phyloP scores from a whole-genome alignment of 2,329 filamentous ascomycete genomes.

The Xylaria sp. region DNA sequence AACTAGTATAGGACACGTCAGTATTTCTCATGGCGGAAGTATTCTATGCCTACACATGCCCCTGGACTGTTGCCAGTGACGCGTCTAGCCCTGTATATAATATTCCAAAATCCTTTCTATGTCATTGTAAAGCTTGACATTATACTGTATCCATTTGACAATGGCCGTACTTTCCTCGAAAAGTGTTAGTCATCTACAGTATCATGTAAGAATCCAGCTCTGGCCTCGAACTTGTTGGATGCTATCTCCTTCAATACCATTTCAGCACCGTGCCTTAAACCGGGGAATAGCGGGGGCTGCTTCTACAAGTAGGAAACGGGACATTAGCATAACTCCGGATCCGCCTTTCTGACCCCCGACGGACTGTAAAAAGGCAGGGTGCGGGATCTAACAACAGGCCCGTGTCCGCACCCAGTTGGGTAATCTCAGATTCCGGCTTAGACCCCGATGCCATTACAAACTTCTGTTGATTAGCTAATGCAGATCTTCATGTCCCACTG shows the following conservation, averaged over 20 bases:
- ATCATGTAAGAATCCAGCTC: not conserved
- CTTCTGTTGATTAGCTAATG: not conserved
- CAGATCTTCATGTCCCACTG: not conserved
- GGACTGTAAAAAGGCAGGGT: not conserved
- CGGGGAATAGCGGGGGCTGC: too few relatives aligned
- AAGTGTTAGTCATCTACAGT: not conserved
- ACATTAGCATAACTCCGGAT: not conserved
- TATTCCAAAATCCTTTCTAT: not conserved
- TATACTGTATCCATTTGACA: not conserved
- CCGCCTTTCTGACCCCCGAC: not conserved
- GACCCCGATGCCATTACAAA: not conserved
- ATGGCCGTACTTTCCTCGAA: not conserved
- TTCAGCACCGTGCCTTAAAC: too few relatives aligned
- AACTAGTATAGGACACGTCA: not conserved
- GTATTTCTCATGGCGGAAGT: slow-evolving; percentile 8
- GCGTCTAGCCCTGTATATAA: not conserved
- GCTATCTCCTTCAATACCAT: too few relatives aligned
- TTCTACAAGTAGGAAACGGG: not conserved
- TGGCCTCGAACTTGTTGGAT: not conserved
- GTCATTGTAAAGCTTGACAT: not conserved
- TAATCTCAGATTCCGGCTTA: not conserved
- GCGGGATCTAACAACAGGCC: not conserved
- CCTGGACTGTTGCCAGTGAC: not conserved
- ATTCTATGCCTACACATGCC: slow-evolving; percentile 9
- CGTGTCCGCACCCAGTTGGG: not conserved